Evolutionary conservation across 1,139 yeast genomes (phyloP), one percentile per base, ranked within the genome.

Genomic region (Sugiyamaella japonica): DNA sequence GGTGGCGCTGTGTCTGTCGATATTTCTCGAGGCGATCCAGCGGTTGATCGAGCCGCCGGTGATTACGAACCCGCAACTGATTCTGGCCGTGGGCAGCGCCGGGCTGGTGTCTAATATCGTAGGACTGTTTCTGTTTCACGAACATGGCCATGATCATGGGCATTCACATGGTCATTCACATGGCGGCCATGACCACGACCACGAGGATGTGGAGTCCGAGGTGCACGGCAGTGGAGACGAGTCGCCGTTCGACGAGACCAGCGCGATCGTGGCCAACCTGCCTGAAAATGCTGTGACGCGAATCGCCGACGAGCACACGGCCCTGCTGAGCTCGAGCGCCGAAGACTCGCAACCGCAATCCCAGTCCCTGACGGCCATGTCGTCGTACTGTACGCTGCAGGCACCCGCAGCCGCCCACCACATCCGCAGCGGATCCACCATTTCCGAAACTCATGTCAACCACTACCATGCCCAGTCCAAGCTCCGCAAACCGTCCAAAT

Each of bases 1-100:
- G 61, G 76, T 93, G 60, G 99, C 98, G 0, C 78, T 93, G 61
- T 93, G 99, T 70, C 85, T 93, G 70, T 85, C 97, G 40, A 93
- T 93, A 66, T 82, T 89, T 64, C 82, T 93, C 60, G 99, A 93
- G 72, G 97, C 99, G 12, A 75, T 93, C 58, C 97, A 91, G 72
- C 79, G 99, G 65, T 82, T 93, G 61, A 77, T 93, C 53, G 83
- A 83, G 61, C 96, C 96, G 3, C 90, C 86, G 48, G 83, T 78
- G 44, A 85, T 93, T 63, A 76, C 83, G 16, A 89, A 86, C 66
- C 97, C 99, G 9, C 77, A 83, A 68, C 78, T 93, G 59, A 86
- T 93, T 55, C 74, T 91, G 58, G 75, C 78, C 29, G 98, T 93
- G 34, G 99, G 99, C 25, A 62, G 78, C 53, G 85, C 89, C 13